Percentiles rank a stretch among this genome's conserved stretches.
These are phyloP conservation scores for Bonia amplexicaulis DNA, from an alignment of 176 grass and related monocot genomes.

Conservation along the genomic window DNA sequence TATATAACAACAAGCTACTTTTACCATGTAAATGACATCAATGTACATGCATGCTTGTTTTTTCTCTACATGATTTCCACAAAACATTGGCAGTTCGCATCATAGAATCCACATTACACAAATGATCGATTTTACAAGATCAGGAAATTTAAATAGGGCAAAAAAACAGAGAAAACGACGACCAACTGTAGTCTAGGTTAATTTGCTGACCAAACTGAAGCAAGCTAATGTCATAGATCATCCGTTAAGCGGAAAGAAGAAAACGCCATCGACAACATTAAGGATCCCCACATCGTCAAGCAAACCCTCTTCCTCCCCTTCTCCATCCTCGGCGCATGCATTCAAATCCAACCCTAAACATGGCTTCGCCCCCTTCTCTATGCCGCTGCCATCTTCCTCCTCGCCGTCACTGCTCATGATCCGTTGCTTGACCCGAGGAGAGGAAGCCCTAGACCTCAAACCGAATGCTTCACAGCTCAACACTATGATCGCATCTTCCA, in stretches of 20 bases:
- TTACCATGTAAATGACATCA: background rate
- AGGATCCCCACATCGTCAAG: slow-evolving; percentile 34
- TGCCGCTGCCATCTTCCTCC: background rate
- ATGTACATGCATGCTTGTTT: background rate
- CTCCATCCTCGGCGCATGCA: slow-evolving; percentile 30
- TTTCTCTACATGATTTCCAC: slow-evolving; percentile 1
- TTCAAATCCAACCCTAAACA: slow-evolving; percentile 76
- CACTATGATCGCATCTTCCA: slow-evolving; percentile 65
- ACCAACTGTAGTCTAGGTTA: slow-evolving; percentile 5
- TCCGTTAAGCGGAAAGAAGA: slow-evolving; percentile 52
- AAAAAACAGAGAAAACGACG: background rate
- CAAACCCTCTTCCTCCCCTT: background rate
- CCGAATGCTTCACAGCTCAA: slow-evolving; percentile 54
- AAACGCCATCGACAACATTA: slow-evolving; percentile 53
- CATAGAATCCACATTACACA: background rate
- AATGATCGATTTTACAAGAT: background rate
- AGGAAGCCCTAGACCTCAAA: slow-evolving; percentile 34
- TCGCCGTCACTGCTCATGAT: background rate
- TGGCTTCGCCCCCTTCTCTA: slow-evolving; percentile 18
- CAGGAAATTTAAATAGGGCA: background rate
- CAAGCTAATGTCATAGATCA: slow-evolving; percentile 28
- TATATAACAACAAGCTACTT: background rate
- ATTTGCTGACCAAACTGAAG: background rate
- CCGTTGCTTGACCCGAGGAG: slow-evolving; percentile 46
- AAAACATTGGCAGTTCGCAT: background rate